Conservation (phyloP, 169 alveolate species). For the Cryptosporidium ryanae region DNA sequence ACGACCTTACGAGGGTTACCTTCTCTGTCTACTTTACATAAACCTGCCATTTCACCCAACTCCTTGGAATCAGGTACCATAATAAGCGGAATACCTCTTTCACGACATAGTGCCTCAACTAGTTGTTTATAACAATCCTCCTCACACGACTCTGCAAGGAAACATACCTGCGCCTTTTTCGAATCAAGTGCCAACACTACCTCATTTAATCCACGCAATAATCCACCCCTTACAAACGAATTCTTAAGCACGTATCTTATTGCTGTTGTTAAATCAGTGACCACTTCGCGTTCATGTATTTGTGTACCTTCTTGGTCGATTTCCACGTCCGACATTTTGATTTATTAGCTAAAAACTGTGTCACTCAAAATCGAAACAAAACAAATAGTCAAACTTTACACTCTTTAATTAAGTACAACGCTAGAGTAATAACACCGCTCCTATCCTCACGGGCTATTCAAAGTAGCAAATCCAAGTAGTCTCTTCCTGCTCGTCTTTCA, state of each 20-base stretch:
- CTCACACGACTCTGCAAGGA: slow-evolving; percentile 92
- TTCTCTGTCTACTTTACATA: slow-evolving; percentile 93
- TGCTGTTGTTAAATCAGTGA: slow-evolving; percentile 79
- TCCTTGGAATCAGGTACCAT: slow-evolving; percentile 93
- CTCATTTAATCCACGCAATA: slow-evolving; percentile 93
- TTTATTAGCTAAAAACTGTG: neutral
- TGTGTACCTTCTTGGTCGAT: slow-evolving; percentile 70
- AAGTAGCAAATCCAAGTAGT: neutral
- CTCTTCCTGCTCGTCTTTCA: no score
- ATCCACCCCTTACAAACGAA: slow-evolving; percentile 92
- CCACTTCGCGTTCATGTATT: slow-evolving; percentile 77
- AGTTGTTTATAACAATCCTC: slow-evolving; percentile 95
- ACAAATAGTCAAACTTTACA: neutral
- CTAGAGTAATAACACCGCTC: slow-evolving; percentile 51
- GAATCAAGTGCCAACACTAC: slow-evolving; percentile 94
- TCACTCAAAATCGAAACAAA: neutral
- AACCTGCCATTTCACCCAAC: slow-evolving; percentile 97
- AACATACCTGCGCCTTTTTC: slow-evolving; percentile 93
- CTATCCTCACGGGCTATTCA: slow-evolving; percentile 72
- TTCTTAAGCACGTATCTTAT: slow-evolving; percentile 86
- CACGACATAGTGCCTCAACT: slow-evolving; percentile 90
- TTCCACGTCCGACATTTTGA: slow-evolving; percentile 62
- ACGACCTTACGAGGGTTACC: slow-evolving; percentile 94
- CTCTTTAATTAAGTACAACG: neutral
- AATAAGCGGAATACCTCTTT: slow-evolving; percentile 91